Conservation (phyloP, 2,329 filamentous ascomycete species). For the Verticillium tricorpus region DNA sequence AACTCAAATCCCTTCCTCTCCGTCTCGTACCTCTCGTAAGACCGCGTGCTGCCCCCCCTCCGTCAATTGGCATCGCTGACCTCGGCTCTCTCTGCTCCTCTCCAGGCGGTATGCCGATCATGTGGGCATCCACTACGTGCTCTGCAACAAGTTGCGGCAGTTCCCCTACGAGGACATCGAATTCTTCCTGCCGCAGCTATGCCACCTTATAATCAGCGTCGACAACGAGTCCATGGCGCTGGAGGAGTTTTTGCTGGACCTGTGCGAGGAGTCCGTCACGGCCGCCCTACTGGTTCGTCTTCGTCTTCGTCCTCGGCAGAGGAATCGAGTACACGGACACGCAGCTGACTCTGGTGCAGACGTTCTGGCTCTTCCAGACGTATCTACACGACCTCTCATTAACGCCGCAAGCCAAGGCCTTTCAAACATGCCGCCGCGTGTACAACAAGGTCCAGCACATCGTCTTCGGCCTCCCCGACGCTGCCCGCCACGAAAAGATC, state of each 20-base stretch:
- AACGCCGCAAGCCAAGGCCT: constrained; percentile 70
- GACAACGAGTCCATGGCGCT: constrained; percentile 89
- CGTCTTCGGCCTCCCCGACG: constrained; percentile 73
- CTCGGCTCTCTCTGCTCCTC: constrained; percentile 1
- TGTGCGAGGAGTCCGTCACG: constrained; percentile 84
- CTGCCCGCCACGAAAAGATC: constrained; percentile 66
- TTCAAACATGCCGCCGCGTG: constrained; percentile 76
- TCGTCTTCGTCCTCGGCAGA: constrained; percentile 7
- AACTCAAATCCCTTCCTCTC: constrained; percentile 86
- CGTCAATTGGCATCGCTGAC: constrained; percentile 12
- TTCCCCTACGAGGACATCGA: constrained; percentile 90
- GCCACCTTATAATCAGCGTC: constrained; percentile 81
- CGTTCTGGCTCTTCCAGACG: constrained; percentile 87
- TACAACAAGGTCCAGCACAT: constrained; percentile 89
- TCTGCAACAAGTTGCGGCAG: constrained; percentile 83
- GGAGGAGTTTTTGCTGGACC: constrained; percentile 80
- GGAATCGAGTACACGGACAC: background rate
- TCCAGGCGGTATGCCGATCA: constrained; percentile 80
- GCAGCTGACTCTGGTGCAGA: constrained; percentile 44
- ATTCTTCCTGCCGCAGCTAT: constrained; percentile 86
- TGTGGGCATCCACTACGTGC: constrained; percentile 84
- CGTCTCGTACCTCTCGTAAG: constrained; percentile 84
- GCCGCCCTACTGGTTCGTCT: constrained; percentile 74
- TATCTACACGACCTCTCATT: constrained; percentile 76
- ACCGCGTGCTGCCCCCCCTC: constrained; percentile 16